A percentile compares a stretch with the other conserved stretches of the same genome.
Evolutionary conservation across 2,329 filamentous ascomycete species (phyloP).

Genomic region (Pseudogymnoascus sp.): DNA sequence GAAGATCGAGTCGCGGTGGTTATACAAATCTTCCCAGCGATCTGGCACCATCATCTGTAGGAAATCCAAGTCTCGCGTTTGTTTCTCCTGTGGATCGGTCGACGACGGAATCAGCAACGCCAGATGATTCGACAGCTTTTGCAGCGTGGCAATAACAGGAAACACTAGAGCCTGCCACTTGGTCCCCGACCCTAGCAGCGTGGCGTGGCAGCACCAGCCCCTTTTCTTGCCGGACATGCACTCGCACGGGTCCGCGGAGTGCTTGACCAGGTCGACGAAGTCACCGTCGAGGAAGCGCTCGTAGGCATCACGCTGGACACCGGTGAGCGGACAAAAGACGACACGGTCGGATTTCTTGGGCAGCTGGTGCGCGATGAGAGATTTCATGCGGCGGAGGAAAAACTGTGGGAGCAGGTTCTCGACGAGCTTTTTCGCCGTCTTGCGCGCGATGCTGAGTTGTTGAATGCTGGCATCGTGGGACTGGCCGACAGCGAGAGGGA

Average conservation of each 20-base stretch:
- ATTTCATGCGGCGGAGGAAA: conserved; percentile 89
- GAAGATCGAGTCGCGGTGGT: conserved; percentile 67
- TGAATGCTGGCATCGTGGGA: conserved; percentile 82
- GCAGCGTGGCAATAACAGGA: conserved; percentile 70
- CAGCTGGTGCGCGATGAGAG: conserved; percentile 81
- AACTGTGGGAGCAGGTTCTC: conserved; percentile 81
- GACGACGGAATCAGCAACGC: conserved; percentile 69
- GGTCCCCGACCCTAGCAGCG: conserved; percentile 38
- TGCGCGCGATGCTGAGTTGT: conserved; percentile 73
- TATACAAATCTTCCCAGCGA: conserved; percentile 66
- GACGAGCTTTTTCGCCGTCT: conserved; percentile 76
- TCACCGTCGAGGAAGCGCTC: conserved; percentile 70
- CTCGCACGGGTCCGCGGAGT: conserved; percentile 58
- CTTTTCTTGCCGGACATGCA: conserved; percentile 63
- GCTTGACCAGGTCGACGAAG: conserved; percentile 60
- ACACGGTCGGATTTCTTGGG: conserved; percentile 92
- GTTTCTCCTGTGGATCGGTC: conserved; percentile 61
- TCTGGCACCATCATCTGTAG: conserved; percentile 69
- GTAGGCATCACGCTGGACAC: conserved; percentile 74
- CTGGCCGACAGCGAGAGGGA: conserved; percentile 78
- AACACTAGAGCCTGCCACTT: conserved; percentile 69
- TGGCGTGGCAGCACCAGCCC: conserved; percentile 72
- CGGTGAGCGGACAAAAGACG: conserved; percentile 87
- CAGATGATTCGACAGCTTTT: conserved; percentile 90
- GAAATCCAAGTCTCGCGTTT: conserved; percentile 66